Conservation (phyloP, 345 rosid species). For the Heritiera littoralis region DNA sequence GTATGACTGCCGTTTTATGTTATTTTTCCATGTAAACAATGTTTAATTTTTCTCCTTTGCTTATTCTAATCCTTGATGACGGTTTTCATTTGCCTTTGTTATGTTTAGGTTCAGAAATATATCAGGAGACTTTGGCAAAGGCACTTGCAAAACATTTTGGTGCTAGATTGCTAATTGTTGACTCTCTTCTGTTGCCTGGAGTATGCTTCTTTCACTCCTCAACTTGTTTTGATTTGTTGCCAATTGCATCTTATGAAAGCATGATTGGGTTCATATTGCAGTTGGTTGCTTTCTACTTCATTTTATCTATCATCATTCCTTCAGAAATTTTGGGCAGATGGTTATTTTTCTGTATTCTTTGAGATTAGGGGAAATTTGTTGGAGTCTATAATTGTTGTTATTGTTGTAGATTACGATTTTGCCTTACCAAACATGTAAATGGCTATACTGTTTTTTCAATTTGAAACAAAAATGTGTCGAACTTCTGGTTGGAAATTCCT, state of each 20-base stretch:
- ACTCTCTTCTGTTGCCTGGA: conserved; percentile 89
- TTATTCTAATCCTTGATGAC: background rate
- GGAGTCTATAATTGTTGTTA: background rate
- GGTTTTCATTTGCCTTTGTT: conserved; percentile 11
- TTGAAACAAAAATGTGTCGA: background rate
- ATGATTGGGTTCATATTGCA: background rate
- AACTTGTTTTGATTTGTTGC: background rate
- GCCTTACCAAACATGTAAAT: background rate
- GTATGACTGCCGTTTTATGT: conserved; percentile 33
- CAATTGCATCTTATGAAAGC: background rate
- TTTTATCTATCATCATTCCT: background rate
- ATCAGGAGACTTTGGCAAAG: conserved; percentile 87
- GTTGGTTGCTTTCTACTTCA: background rate
- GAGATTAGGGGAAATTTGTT: background rate
- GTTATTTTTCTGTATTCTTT: background rate
- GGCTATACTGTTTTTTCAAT: background rate
- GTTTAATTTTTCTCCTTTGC: background rate
- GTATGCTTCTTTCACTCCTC: conserved; percentile 49
- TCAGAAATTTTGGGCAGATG: background rate
- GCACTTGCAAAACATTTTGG: conserved; percentile 87
- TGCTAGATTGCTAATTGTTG: conserved; percentile 79
- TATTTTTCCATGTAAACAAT: background rate
- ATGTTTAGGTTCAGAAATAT: conserved; percentile 86
- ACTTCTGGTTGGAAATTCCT: background rate
- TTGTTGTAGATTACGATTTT: background rate